Percentiles rank a stretch among this genome's conserved stretches.
Evolutionary conservation across 192 early-diverging fungal genomes (phyloP).

Genomic region (Linnemannia exigua): DNA sequence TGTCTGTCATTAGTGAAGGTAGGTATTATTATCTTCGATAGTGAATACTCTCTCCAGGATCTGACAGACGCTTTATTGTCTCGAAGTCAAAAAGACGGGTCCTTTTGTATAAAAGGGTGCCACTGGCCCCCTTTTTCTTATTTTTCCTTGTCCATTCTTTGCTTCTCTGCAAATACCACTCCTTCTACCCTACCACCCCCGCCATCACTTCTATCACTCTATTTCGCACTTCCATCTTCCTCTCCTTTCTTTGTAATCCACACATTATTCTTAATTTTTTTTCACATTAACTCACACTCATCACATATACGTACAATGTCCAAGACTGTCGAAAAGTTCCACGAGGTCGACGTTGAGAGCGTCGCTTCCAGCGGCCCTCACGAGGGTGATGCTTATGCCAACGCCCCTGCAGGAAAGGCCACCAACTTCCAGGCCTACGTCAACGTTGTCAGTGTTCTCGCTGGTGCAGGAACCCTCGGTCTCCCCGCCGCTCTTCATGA

Average conservation of each 20-base stretch:
- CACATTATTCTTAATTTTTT: neutral
- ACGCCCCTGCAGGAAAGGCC: slow-evolving; percentile 46
- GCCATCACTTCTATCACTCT: neutral
- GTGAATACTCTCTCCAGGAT: neutral
- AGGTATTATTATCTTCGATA: neutral
- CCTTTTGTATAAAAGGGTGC: neutral
- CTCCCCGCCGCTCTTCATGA: slow-evolving; percentile 72
- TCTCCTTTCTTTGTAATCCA: neutral
- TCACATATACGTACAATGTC: slow-evolving; percentile 12
- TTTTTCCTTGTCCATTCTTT: slow-evolving; percentile 15
- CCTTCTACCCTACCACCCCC: neutral
- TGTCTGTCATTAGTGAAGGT: too few species aligned
- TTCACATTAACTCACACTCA: neutral
- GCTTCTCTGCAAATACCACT: slow-evolving; percentile 6
- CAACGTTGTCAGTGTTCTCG: slow-evolving; percentile 67
- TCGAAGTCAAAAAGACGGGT: neutral
- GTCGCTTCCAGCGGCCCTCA: slow-evolving; percentile 34
- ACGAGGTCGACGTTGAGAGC: slow-evolving; percentile 48
- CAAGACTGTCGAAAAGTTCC: slow-evolving; percentile 33
- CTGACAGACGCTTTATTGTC: neutral
- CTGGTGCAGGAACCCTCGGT: slow-evolving; percentile 74
- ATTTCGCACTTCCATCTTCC: neutral
- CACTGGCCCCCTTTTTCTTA: neutral
- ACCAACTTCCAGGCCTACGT: slow-evolving; percentile 56
- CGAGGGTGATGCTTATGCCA: slow-evolving; percentile 27